Percentiles rank a stretch among this genome's conserved stretches.
Evolutionary conservation across 2,329 filamentous ascomycete genomes (phyloP).

Genomic region (Geoglossum cookeanum): DNA sequence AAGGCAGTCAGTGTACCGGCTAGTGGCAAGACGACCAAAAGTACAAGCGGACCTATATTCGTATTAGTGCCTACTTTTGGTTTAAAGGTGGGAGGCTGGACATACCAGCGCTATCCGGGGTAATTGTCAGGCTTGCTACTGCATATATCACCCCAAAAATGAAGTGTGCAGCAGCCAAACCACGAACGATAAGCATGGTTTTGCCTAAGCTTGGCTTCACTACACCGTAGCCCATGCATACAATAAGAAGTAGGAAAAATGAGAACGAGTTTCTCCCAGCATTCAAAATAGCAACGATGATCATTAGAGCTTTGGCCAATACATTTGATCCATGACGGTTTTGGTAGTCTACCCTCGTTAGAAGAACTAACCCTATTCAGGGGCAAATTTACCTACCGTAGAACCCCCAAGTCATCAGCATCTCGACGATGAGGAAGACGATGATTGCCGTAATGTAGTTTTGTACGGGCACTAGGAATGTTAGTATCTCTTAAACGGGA

Average conservation of each 20-base stretch:
- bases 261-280: constrained; percentile 93
- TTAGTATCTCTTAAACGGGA: constrained; percentile 17
- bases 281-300: constrained; percentile 82
- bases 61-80: constrained; percentile 6
- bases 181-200: constrained; percentile 86
- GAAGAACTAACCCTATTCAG: not conserved
- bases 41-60: constrained; percentile 52
- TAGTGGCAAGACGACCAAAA: constrained; percentile 82
- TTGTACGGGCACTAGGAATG: constrained; percentile 59
- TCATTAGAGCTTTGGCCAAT: constrained; percentile 67
- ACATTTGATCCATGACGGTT: constrained; percentile 75
- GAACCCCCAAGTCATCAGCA: constrained; percentile 97
- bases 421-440: constrained; percentile 83
- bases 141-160: constrained; percentile 88
- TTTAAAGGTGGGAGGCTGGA: constrained; percentile 2
- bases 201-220: constrained; percentile 83
- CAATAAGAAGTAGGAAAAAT: constrained; percentile 92
- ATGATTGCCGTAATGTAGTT: constrained; percentile 98
- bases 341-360: constrained; percentile 50
- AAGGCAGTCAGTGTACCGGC: constrained; percentile 87
- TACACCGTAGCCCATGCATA: constrained; percentile 98
- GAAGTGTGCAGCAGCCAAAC: constrained; percentile 82
- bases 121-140: constrained; percentile 71
- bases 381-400: constrained; percentile 38
- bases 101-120: constrained; percentile 62